Conservation (phyloP, 202 grass and related monocot species). For the Carex sylvatica region DNA sequence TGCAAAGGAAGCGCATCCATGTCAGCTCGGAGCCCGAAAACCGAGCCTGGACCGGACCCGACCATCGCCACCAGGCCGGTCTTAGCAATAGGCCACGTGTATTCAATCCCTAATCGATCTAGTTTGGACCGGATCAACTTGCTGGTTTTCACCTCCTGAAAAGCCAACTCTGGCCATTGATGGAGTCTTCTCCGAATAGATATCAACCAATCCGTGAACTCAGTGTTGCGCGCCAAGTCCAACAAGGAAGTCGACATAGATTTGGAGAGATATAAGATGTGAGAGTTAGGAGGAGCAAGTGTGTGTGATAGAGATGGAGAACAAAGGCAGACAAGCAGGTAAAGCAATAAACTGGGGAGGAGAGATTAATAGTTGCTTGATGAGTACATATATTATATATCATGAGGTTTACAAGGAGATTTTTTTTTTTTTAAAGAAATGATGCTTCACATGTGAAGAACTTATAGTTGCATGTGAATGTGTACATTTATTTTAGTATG, state of each 20-base stretch:
- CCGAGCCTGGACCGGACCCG: constrained; percentile 26
- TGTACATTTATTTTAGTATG: too few relatives aligned
- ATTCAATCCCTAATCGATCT: constrained; percentile 43
- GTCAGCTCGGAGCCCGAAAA: constrained; percentile 79
- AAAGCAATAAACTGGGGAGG: too few relatives aligned
- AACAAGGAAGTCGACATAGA: constrained; percentile 20
- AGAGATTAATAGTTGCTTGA: too few relatives aligned
- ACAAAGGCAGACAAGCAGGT: too few relatives aligned
- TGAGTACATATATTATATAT: too few relatives aligned
- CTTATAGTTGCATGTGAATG: too few relatives aligned
- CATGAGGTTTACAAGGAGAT: too few relatives aligned
- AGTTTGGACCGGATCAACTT: constrained; percentile 54
- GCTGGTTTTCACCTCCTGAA: constrained; percentile 58
- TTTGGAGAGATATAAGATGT: not conserved
- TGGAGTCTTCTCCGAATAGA: constrained; percentile 49
- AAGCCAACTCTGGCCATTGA: constrained; percentile 77
- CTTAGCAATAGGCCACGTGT: constrained; percentile 48
- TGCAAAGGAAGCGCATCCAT: constrained; percentile 88
- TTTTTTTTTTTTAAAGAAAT: too few relatives aligned
- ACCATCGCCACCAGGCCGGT: constrained; percentile 65
- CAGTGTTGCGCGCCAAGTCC: constrained; percentile 30
- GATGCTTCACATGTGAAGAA: too few relatives aligned
- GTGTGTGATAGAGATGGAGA: too few relatives aligned
- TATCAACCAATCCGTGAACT: constrained; percentile 45
- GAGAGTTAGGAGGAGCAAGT: not conserved